Base-by-base conservation (phyloP, 345 rosid genomes). In the Salix viminalis region DNA sequence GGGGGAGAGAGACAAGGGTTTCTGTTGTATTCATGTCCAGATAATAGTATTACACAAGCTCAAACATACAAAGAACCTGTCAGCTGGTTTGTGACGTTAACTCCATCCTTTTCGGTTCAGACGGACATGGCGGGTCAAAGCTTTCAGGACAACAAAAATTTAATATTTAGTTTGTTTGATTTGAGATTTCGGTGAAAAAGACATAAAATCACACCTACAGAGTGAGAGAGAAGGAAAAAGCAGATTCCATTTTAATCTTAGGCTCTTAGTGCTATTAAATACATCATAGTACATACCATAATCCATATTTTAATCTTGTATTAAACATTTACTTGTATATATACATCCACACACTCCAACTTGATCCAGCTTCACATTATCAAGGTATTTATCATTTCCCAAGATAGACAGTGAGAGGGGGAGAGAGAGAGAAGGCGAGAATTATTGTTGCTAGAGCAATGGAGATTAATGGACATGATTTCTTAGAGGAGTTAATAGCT, bases 181-280 rank as follows among this genome's bases (percentile, higher is more conserved):
- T 81, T 69, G 32, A 77, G 82, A 87, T 84, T 87, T 87, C 83
- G 86, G 90, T 87, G 88, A 85, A 76, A 82, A 84, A 30, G 87
- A 87, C 88, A 48, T 61, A 54, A 82, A 78, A 56, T 74, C 84
- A 78, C 76, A 68, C 16, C 65, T 46, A 34, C 23, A 26, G 34
- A 66, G 18, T 70, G 67, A 50, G 23, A 16, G 28, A 41, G 54
- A 66, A 3, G 52, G 7, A 32, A 41, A 76, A 80, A 32, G 34
- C 41, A 79, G 76, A 68, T 54, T 80, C 77, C 86, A 68, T 74
- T 74, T 78, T 71, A 65, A 74, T 70, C 81, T 83, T 71, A 74
- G 78, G 71, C 60, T 24, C 50, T 1, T 7, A 42, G 52, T 70
- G 50, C 68, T 58, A 77, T 71, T 42, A 72, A 32, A 69, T 75